Percentiles rank a stretch among this genome's conserved stretches.
phyloP scores from a whole-genome alignment of 2,329 filamentous ascomycete genomes.

The Ascosphaera apis region DNA sequence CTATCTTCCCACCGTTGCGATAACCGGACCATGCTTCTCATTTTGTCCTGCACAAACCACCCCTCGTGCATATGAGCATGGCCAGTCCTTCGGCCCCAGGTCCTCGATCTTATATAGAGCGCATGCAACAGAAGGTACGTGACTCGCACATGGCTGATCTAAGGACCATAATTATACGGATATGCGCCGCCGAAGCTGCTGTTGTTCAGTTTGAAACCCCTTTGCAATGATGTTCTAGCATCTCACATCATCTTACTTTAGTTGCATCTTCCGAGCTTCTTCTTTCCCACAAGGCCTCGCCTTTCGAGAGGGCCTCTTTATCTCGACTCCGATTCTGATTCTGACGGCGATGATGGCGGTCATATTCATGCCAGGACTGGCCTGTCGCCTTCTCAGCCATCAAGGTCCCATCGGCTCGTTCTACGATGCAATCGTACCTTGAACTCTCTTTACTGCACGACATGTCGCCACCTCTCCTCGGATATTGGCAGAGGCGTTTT shows the following conservation, averaged over 20 bases:
- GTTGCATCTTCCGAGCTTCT: neutral
- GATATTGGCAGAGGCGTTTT: slow-evolving; percentile 57
- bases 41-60: neutral
- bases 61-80: neutral
- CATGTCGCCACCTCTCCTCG: slow-evolving; percentile 21
- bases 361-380: neutral
- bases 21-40: neutral
- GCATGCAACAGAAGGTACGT: neutral
- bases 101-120: neutral
- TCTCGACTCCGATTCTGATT: neutral
- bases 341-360: neutral
- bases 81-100: neutral
- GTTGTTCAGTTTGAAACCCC: neutral
- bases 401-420: neutral
- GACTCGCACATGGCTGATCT: no score
- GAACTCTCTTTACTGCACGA: neutral
- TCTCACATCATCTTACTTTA: neutral
- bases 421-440: neutral
- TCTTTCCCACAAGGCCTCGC: neutral
- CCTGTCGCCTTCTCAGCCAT: neutral
- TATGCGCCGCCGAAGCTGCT: neutral
- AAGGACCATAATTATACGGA: no score
- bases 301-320: neutral
- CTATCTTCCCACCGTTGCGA: neutral
- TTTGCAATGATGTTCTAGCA: neutral